Base-by-base conservation (phyloP, 177 flowering plant genomes). In the Telopea speciosissima region DNA sequence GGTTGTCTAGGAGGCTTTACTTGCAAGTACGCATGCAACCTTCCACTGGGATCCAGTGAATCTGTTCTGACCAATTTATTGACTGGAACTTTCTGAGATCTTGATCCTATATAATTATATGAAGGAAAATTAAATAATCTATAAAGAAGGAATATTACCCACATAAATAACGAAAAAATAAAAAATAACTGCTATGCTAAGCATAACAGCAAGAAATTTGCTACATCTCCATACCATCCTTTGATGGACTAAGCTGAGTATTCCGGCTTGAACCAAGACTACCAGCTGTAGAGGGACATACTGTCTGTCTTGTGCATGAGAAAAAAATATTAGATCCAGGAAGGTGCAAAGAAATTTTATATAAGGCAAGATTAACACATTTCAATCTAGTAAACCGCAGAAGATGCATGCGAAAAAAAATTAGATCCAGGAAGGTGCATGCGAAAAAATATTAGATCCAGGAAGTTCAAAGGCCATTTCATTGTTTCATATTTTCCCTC, bases 41-140 rank as follows among this genome's bases (percentile, higher is more conserved):
- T 89, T 81, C 99, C 99, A 74, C 87, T 86, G 77, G 98, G 99
- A 82, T 87, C 91, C 72, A 68, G 83, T 36, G 96, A 80, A 84
- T 93, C 97, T 60, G 89, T 89, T 74, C 99, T 82, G 16, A 96
- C 98, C 87, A 96, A 83, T 82, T 91, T 91, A 70, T 88, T 66
- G 59, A 87, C 92, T 24, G 96, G 97, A 68, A 88, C 88, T 74
- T 90, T 96, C 76, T 80, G 91, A 23, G 82, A 76, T 74, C 84
- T 89, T 65, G 79, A 63, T 6, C 83, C 90, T 86, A 68, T 13
- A 65, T 40, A 25, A 61, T 68, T 19, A 63, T 33, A 61, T 31
- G 40, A 68, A 14, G 70, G n/a, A n/a, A 24, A 44, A 76, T 40
- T 62, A 66, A 31, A 40, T 23, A 67, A 60, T 36, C 11, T 44